phyloP scores from a whole-genome alignment of 2,329 filamentous ascomycete species.

The Pestalotiopsis sp. region DNA sequence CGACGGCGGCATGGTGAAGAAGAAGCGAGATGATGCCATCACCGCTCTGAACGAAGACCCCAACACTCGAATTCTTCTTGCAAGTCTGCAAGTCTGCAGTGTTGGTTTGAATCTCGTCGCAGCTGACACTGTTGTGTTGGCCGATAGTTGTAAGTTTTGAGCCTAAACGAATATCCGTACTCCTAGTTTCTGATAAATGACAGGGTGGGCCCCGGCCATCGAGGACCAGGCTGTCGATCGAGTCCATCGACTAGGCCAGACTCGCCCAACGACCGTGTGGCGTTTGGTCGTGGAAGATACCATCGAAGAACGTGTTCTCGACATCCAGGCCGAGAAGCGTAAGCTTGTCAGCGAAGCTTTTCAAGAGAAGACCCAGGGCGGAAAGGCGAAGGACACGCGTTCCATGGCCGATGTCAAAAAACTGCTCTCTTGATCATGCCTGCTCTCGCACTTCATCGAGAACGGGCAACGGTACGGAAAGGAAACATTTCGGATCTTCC shows the following conservation, averaged over 20 bases:
- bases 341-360: slow-evolving; percentile 79
- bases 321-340: slow-evolving; percentile 79
- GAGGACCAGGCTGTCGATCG: slow-evolving; percentile 91
- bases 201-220: slow-evolving; percentile 87
- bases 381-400: slow-evolving; percentile 17
- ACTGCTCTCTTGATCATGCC: slow-evolving; percentile 11
- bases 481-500: not conserved
- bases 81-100: slow-evolving; percentile 79
- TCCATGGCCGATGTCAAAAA: slow-evolving; percentile 16
- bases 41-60: slow-evolving; percentile 67
- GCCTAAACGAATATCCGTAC: not conserved
- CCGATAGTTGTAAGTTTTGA: slow-evolving; percentile 66
- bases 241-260: slow-evolving; percentile 85
- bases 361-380: slow-evolving; percentile 63
- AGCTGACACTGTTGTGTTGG: slow-evolving; percentile 82
- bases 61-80: slow-evolving; percentile 74
- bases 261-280: slow-evolving; percentile 76
- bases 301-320: slow-evolving; percentile 80
- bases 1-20: slow-evolving; percentile 77
- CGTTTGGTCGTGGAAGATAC: slow-evolving; percentile 78
- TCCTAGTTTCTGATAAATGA: not conserved
- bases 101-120: slow-evolving; percentile 86
- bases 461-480: not conserved
- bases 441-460: not conserved
- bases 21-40: slow-evolving; percentile 73